Evolutionary conservation across 1,139 yeast species (phyloP).

Genomic region (Lizanozyma gosingica): DNA sequence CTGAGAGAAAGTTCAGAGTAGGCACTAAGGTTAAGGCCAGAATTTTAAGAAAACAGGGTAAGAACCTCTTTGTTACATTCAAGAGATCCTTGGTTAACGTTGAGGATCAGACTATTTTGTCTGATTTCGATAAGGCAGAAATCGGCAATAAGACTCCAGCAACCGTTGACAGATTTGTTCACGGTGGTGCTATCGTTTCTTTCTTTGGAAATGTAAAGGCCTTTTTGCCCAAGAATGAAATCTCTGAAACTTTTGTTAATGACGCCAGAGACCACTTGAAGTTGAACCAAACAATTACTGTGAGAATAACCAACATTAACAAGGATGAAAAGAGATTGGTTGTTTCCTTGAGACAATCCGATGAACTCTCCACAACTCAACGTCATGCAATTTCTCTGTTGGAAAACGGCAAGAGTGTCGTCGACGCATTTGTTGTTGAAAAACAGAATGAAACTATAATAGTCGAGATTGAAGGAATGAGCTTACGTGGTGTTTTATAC

Average conservation of each 20-base stretch:
- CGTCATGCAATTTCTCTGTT: conserved; percentile 39
- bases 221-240: conserved; percentile 77
- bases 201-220: conserved; percentile 77
- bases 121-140: conserved; percentile 42
- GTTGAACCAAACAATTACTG: conserved; percentile 78
- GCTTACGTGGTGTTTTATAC: conserved; percentile 62
- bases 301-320: conserved; percentile 54
- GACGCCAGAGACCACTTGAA: conserved; percentile 72
- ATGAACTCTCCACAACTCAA: conserved; percentile 42
- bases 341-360: conserved; percentile 68
- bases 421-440: conserved; percentile 58
- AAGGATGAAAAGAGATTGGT: conserved; percentile 46
- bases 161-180: conserved; percentile 63
- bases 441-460: conserved; percentile 66
- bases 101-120: conserved; percentile 50
- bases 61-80: conserved; percentile 52
- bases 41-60: conserved; percentile 34
- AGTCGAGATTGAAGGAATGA: conserved; percentile 51
- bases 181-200: conserved; percentile 73
- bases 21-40: conserved; percentile 78
- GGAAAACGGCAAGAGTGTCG: conserved; percentile 54
- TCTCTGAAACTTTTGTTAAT: conserved; percentile 78
- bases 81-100: conserved; percentile 74
- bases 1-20: conserved; percentile 83
- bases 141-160: conserved; percentile 64